Percentiles rank a stretch among this genome's conserved stretches.
Evolutionary conservation across 2,329 filamentous ascomycete genomes (phyloP).

Genomic region (Myotisia sp.): DNA sequence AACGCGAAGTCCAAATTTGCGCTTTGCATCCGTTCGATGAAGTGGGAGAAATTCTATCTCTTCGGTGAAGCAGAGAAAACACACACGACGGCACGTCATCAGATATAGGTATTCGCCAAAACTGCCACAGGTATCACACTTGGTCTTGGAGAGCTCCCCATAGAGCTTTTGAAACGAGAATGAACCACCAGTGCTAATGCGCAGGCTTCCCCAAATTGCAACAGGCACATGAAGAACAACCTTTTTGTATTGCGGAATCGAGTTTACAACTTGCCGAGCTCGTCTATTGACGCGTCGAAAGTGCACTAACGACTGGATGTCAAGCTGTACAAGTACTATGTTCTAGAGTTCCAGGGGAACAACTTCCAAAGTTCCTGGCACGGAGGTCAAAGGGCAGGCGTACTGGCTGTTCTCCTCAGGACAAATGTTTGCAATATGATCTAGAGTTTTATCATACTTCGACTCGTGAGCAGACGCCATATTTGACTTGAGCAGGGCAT

Average conservation of each 20-base stretch:
- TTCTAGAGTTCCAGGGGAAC: conserved; percentile 20
- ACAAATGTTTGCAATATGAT: background rate
- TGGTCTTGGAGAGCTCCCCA: conserved; percentile 18
- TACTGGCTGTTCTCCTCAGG: background rate
- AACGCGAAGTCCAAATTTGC: background rate
- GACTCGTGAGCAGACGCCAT: too few relatives aligned
- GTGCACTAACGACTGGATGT: conserved; percentile 21
- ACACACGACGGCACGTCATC: conserved; percentile 27
- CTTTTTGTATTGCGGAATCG: conserved; percentile 22
- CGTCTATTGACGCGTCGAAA: conserved; percentile 25
- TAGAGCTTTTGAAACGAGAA: conserved; percentile 19
- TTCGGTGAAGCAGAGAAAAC: conserved; percentile 26
- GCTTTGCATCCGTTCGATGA: background rate
- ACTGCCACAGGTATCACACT: conserved; percentile 24
- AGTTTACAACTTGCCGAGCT: conserved; percentile 25
- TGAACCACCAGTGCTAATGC: conserved; percentile 21
- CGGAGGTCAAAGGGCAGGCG: conserved; percentile 1
- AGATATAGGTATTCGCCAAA: conserved; percentile 30
- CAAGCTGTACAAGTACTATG: conserved; percentile 18
- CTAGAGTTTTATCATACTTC: background rate
- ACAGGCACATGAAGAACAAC: conserved; percentile 18
- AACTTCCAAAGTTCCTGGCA: conserved; percentile 16
- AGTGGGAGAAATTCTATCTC: conserved; percentile 5
- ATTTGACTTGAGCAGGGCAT: too few relatives aligned
- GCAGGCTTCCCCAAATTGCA: conserved; percentile 20